Evolutionary conservation across 2,329 filamentous ascomycete genomes (phyloP).

Genomic region (Aspergillus oerlinghausenensis): DNA sequence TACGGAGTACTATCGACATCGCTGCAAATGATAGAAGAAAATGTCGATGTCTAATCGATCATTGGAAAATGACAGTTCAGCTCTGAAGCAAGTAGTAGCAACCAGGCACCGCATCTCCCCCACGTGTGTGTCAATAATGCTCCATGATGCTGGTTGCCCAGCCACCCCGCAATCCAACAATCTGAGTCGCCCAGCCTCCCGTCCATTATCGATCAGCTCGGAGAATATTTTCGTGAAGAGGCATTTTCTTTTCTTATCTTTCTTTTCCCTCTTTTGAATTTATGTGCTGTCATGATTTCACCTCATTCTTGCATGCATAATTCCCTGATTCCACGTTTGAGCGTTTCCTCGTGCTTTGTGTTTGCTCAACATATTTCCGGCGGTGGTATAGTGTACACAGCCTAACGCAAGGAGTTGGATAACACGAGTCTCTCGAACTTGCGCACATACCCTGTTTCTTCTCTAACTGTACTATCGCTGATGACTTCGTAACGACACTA

Average conservation of each 20-base stretch:
- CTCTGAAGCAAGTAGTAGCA: not conserved
- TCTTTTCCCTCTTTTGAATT: conserved; percentile 8
- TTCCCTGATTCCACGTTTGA: not conserved
- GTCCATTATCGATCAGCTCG: conserved; percentile 13
- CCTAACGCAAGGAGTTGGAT: not conserved
- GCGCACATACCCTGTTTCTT: not conserved
- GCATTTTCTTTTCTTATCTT: conserved; percentile 7
- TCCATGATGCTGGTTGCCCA: conserved; percentile 17
- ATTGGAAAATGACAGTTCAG: not conserved
- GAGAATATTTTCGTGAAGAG: not conserved
- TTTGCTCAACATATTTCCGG: not conserved
- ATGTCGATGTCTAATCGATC: not conserved
- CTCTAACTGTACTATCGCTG: not conserved
- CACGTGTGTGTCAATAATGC: not conserved
- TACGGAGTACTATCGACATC: not conserved
- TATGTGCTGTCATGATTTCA: conserved; percentile 5
- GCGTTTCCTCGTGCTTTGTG: not conserved
- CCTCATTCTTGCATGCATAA: not conserved
- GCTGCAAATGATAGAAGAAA: not conserved
- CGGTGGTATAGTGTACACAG: not conserved
- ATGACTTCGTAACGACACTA: conserved; percentile 1
- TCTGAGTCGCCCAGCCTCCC: conserved; percentile 32
- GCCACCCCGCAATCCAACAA: conserved; percentile 22
- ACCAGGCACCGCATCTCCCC: not conserved
- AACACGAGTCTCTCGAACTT: not conserved